phyloP scores from a whole-genome alignment of 352 stramenopile genomes.

The Phytopythium litorale region DNA sequence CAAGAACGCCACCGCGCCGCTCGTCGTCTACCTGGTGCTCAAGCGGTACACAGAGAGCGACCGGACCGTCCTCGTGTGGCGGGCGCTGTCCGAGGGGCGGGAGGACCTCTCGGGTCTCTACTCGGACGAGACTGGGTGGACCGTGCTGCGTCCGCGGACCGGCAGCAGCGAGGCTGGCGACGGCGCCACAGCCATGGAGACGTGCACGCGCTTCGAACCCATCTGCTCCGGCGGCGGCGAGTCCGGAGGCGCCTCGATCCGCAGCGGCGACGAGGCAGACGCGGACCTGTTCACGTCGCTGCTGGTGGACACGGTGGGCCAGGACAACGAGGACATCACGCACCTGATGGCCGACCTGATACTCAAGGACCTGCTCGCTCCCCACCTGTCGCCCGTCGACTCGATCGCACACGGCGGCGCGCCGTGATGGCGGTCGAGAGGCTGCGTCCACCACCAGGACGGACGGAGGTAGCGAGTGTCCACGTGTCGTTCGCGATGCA shows the following conservation, averaged over 20 bases:
- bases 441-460: too few relatives aligned
- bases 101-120: constrained; percentile 28
- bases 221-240: not conserved
- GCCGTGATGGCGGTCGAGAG: not conserved
- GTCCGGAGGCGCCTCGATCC: not conserved
- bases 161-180: constrained; percentile 6
- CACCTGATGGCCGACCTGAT: constrained; percentile 10
- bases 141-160: constrained; percentile 4
- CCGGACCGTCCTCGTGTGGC: constrained; percentile 48
- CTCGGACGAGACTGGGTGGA: constrained; percentile 52
- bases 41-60: constrained; percentile 30
- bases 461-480: too few relatives aligned
- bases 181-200: constrained; percentile 7
- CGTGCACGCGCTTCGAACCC: constrained; percentile 7
- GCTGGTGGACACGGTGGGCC: constrained; percentile 7
- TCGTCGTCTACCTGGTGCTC: constrained; percentile 15
- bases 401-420: not conserved
- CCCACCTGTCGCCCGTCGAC: constrained; percentile 4
- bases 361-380: constrained; percentile 7
- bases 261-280: not conserved
- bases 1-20: constrained; percentile 5
- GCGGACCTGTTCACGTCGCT: constrained; percentile 8
- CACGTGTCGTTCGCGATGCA: too few relatives aligned
- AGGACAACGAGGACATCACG: constrained; percentile 12
- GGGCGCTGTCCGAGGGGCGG: constrained; percentile 29